Evolutionary conservation across 2,329 filamentous ascomycete genomes (phyloP).

Genomic region (Calonectria multiphialidica): DNA sequence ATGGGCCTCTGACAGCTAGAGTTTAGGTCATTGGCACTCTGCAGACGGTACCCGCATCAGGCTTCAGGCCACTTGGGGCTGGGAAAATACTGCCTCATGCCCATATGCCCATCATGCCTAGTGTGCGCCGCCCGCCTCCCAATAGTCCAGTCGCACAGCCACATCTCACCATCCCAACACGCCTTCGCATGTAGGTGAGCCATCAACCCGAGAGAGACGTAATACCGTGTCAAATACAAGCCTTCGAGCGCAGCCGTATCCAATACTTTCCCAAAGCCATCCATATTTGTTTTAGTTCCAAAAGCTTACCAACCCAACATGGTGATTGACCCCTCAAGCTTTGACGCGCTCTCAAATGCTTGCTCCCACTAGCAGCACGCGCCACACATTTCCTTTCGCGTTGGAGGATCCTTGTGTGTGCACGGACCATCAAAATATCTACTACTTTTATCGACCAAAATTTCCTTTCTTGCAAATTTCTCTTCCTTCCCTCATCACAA

Average conservation of each 20-base stretch:
- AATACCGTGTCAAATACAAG: not conserved
- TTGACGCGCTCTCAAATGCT: not conserved
- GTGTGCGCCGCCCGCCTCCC: not conserved
- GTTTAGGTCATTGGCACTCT: conserved; percentile 12
- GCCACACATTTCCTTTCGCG: conserved; percentile 25
- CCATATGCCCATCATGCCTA: not conserved
- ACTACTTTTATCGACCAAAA: conserved; percentile 38
- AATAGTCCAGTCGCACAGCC: not conserved
- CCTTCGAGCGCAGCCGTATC: too few species aligned
- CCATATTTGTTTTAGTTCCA: not conserved
- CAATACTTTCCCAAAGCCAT: not conserved
- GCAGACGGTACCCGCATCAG: conserved; percentile 4
- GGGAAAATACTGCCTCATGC: conserved; percentile 1
- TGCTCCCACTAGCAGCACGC: conserved; percentile 9
- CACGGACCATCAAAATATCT: conserved; percentile 36
- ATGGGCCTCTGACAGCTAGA: conserved; percentile 12
- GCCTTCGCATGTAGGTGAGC: not conserved
- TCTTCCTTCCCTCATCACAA: conserved; percentile 38
- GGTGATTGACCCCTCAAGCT: not conserved
- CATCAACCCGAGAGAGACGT: not conserved
- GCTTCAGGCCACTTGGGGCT: conserved; percentile 15
- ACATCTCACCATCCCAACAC: not conserved
- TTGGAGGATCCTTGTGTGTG: conserved; percentile 27
- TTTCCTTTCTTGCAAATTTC: conserved; percentile 38
- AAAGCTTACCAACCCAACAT: not conserved